phyloP scores from a whole-genome alignment of 495 filamentous ascomycete species.

The Neurospora sp. region DNA sequence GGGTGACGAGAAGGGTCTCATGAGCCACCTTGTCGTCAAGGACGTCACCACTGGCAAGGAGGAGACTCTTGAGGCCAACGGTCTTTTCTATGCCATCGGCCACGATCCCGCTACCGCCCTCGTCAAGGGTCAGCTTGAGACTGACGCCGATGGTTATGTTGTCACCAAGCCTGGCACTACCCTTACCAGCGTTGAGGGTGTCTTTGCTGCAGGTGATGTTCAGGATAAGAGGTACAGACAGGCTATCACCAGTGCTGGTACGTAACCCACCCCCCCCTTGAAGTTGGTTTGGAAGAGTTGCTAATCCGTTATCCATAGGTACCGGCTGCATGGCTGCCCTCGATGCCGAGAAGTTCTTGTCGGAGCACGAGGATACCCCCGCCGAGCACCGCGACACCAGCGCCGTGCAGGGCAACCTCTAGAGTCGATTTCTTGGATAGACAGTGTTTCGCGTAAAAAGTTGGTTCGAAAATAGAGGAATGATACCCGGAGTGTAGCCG shows the following conservation, averaged over 20 bases:
- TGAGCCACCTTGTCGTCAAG: constrained; percentile 75
- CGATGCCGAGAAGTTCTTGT: constrained; percentile 85
- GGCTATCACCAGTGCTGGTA: constrained; percentile 95
- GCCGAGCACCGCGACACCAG: constrained; percentile 17
- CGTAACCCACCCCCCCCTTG: constrained; percentile 20
- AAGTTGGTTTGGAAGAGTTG: constrained; percentile 19
- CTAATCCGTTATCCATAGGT: constrained; percentile 37
- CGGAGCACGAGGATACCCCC: constrained; percentile 55
- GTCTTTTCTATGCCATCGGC: constrained; percentile 94
- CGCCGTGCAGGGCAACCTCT: constrained; percentile 23
- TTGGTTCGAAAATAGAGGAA: not conserved
- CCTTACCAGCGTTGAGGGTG: constrained; percentile 77
- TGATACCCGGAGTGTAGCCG: not conserved
- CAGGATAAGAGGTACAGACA: constrained; percentile 98
- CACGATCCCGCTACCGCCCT: constrained; percentile 87
- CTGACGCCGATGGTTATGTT: constrained; percentile 80
- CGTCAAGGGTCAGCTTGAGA: constrained; percentile 78
- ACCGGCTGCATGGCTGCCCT: constrained; percentile 91
- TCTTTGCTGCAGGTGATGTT: constrained; percentile 95
- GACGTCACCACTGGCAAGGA: constrained; percentile 66
- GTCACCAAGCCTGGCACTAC: constrained; percentile 82
- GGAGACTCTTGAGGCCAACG: constrained; percentile 77
- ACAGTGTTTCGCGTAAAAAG: not conserved
- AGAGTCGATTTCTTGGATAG: constrained; percentile 5
- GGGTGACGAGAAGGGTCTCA: constrained; percentile 75